phyloP scores from a whole-genome alignment of 2,329 filamentous ascomycete genomes.

The Diaporthe longicolla region DNA sequence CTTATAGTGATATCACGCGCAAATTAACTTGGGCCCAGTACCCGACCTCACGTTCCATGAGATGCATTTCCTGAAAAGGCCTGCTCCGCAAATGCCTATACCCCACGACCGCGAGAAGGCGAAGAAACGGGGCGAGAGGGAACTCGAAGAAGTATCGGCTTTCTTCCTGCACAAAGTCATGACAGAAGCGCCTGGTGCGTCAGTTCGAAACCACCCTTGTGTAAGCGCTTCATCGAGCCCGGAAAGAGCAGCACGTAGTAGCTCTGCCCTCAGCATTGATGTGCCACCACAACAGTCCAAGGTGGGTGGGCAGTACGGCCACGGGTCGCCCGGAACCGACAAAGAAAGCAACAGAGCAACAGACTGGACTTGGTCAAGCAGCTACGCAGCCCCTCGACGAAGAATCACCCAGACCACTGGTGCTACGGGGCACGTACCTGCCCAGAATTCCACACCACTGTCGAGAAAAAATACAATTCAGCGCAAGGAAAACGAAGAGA shows the following conservation, averaged over 20 bases:
- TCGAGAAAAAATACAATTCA: not conserved
- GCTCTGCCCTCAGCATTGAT: not conserved
- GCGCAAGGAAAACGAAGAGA: conserved; percentile 22
- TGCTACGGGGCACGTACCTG: not conserved
- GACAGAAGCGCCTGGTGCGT: conserved; percentile 35
- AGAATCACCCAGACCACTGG: not conserved
- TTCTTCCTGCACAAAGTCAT: conserved; percentile 51
- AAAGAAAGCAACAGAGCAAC: conserved; percentile 40
- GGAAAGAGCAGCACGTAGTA: not conserved
- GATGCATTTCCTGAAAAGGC: conserved; percentile 60
- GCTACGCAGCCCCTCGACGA: conserved; percentile 10
- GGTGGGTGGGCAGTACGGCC: not conserved
- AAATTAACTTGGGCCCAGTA: conserved; percentile 54
- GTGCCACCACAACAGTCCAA: not conserved
- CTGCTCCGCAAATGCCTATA: conserved; percentile 41
- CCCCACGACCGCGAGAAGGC: conserved; percentile 44
- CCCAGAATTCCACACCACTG: conserved; percentile 1
- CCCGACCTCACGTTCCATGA: conserved; percentile 67
- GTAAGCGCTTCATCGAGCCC: conserved; percentile 24
- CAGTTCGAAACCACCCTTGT: conserved; percentile 26
- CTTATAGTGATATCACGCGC: not conserved
- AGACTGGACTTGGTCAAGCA: conserved; percentile 47
- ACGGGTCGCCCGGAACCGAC: not conserved
- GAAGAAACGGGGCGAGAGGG: conserved; percentile 50
- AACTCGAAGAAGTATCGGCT: conserved; percentile 54